Base-by-base conservation (phyloP, 2,329 filamentous ascomycete genomes). In the Fusarium ambrosium region DNA sequence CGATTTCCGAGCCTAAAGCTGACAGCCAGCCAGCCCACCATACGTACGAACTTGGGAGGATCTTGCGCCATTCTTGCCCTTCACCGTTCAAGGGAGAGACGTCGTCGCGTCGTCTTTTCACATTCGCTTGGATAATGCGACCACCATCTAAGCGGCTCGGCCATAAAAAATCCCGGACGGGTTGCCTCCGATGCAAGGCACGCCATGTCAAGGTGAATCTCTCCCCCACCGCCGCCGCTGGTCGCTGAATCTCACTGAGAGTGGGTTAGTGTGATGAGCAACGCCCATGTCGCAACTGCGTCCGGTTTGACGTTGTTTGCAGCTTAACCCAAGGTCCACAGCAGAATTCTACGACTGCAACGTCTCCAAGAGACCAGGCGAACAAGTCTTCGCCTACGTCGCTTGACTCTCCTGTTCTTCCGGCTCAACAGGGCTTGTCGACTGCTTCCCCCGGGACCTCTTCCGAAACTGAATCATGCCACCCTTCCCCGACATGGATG, bases 131-230 rank as follows among this genome's bases (percentile, higher is more conserved):
- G 36, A 43, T 27, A 34, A 64, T 64, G 62, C 48, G 62, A 22
- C 53, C 51, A 14, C 39, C 55, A 13, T 60, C 63, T 18, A 70
- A 55, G 32, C 64, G 70, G 8, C 66, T 74, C 16, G 71, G 71
- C 9, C 67, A 72, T 18, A 70, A 66, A 48, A 74, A 74, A 37
- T 74, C 71, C 22, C 51, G 69, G 34, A 63, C 55, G n/a, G 71
- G 71, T 10, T 74, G 71, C 65, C 41, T 68, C 45, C 69, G 70
- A 14, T 74, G 71, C 64, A 74, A 74, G 41, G 61, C 61, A 34
- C 66, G 71, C 3, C 71, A 70, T n/a, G 71, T 74, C 61, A 74
- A 74, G 66, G 71, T 74, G 10, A 39, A 22, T 18, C n/a, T 7
- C 16, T 18, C 24, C 20, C 24, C 24, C 20, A 43, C 13, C 14